phyloP scores from a whole-genome alignment of 2,329 filamentous ascomycete genomes.

The Sporothrix pseudoabietina region DNA sequence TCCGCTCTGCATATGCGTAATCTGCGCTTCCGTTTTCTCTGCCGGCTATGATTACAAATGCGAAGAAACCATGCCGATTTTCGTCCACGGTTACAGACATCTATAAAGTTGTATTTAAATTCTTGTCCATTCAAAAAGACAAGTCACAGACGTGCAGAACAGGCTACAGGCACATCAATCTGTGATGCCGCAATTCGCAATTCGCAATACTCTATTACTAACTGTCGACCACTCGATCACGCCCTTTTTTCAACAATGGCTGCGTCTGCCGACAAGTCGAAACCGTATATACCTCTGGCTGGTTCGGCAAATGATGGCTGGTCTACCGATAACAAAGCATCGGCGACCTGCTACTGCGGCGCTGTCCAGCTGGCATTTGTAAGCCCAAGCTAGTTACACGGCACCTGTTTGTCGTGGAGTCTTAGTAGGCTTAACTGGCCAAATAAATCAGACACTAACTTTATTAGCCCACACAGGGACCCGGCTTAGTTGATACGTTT shows the following conservation, averaged over 20 bases:
- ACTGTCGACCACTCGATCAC: background rate
- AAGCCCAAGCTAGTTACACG: background rate
- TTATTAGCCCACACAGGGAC: conserved; percentile 50
- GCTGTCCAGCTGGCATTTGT: conserved; percentile 55
- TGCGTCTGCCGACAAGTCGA: conserved; percentile 32
- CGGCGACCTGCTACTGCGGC: conserved; percentile 62
- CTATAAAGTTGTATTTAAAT: background rate
- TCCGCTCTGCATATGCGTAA: background rate
- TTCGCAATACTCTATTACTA: background rate
- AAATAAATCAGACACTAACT: background rate
- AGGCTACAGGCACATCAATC: background rate
- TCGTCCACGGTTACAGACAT: background rate
- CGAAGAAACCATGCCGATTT: background rate
- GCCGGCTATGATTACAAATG: background rate
- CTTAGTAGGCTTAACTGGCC: background rate
- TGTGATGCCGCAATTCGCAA: background rate
- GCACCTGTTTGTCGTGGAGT: background rate
- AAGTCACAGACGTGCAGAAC: background rate
- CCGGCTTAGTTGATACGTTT: conserved; percentile 53
- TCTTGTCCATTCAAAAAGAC: background rate
- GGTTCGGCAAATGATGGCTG: conserved; percentile 39
- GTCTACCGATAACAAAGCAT: conserved; percentile 51
- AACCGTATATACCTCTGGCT: conserved; percentile 45
- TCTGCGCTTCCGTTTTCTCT: background rate
- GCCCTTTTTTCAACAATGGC: background rate